phyloP scores from a whole-genome alignment of 2,329 filamentous ascomycete species.

The Pseudogymnoascus destructans region DNA sequence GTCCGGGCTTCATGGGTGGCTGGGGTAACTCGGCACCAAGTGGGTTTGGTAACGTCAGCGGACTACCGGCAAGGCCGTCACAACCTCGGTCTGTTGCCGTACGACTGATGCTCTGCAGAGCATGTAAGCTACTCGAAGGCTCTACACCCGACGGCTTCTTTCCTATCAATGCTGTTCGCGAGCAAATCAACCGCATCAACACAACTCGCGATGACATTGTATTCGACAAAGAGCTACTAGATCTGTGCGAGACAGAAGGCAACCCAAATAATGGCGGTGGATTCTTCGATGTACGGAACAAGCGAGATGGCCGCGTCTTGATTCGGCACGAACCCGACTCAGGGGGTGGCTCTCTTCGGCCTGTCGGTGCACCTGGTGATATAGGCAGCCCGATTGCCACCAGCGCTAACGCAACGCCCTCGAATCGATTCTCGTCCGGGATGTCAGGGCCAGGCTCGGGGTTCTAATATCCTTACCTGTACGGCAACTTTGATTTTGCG shows the following conservation, averaged over 20 bases:
- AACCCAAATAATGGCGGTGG: slow-evolving; percentile 78
- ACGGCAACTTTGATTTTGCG: slow-evolving; percentile 5
- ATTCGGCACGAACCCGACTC: slow-evolving; percentile 46
- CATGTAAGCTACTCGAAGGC: slow-evolving; percentile 51
- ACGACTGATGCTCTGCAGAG: slow-evolving; percentile 61
- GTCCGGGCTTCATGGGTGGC: slow-evolving; percentile 18
- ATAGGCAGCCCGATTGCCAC: slow-evolving; percentile 53
- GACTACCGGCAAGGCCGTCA: slow-evolving; percentile 31
- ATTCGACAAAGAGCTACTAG: slow-evolving; percentile 56
- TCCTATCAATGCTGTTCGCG: slow-evolving; percentile 51
- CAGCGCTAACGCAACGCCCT: slow-evolving; percentile 12
- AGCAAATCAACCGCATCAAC: slow-evolving; percentile 46
- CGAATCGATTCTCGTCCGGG: slow-evolving; percentile 1
- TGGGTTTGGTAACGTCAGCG: slow-evolving; percentile 35
- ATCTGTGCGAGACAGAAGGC: slow-evolving; percentile 79
- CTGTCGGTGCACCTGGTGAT: slow-evolving; percentile 48
- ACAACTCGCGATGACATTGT: slow-evolving; percentile 35
- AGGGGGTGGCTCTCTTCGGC: slow-evolving; percentile 27
- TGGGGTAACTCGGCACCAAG: slow-evolving; percentile 26
- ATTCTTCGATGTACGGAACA: slow-evolving; percentile 48
- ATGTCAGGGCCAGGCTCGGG: neutral
- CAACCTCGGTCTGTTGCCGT: slow-evolving; percentile 56
- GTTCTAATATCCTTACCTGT: neutral
- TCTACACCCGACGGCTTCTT: slow-evolving; percentile 51
- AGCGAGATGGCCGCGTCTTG: slow-evolving; percentile 18